Conservation (phyloP, 164 flowering plant genomes). For the Nymphaea colorata region DNA sequence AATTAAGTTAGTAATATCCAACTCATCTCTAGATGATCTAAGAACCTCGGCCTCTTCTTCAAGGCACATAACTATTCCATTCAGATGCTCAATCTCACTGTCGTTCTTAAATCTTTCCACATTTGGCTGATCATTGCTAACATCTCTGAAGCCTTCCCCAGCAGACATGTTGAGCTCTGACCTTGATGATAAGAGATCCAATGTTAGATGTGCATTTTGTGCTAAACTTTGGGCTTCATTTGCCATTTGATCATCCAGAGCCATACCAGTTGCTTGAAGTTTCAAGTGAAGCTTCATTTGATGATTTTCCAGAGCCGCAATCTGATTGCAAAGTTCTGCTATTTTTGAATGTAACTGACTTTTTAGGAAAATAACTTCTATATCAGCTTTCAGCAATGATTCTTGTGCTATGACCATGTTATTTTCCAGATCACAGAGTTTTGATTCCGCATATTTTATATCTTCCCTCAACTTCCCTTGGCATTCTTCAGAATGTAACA, state of each 20-base stretch:
- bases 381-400: conserved; percentile 38
- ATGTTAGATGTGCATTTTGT: conserved; percentile 36
- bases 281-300: conserved; percentile 29
- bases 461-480: conserved; percentile 22
- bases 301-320: conserved; percentile 19
- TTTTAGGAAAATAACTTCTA: conserved; percentile 26
- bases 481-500: conserved; percentile 18
- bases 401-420: conserved; percentile 34
- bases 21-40: conserved; percentile 35
- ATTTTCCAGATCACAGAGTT: conserved; percentile 26
- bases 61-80: conserved; percentile 17
- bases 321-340: conserved; percentile 32
- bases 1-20: conserved; percentile 36
- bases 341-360: conserved; percentile 28
- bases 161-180: conserved; percentile 36
- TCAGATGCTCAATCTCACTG: conserved; percentile 33
- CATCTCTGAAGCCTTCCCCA: conserved; percentile 17
- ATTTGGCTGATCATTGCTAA: not conserved
- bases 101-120: conserved; percentile 17
- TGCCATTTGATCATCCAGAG: conserved; percentile 24
- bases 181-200: conserved; percentile 26
- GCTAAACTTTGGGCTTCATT: conserved; percentile 29
- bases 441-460: conserved; percentile 15
- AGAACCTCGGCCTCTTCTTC: conserved; percentile 35
- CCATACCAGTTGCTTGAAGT: conserved; percentile 27